A percentile compares a stretch with the other conserved stretches of the same genome.
phyloP scores from a whole-genome alignment of 2,329 filamentous ascomycete genomes.

The Neofusicoccum parvum region DNA sequence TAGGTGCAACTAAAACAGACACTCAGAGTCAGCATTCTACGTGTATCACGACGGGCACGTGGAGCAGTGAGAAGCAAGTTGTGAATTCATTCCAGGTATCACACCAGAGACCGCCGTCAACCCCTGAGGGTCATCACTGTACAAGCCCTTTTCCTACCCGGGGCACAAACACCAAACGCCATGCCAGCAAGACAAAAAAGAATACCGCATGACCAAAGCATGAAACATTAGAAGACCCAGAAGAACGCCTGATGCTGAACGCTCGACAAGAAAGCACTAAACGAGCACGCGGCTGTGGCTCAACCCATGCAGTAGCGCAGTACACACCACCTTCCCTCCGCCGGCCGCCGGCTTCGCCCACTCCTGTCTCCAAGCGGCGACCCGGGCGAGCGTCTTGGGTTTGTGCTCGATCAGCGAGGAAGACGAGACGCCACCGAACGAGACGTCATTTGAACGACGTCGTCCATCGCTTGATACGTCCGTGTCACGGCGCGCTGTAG shows the following conservation, averaged over 20 bases:
- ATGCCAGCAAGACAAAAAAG: not conserved
- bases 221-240: not conserved
- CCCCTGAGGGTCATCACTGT: not conserved
- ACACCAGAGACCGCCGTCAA: not conserved
- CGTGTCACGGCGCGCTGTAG: not conserved
- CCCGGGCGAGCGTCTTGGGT: not conserved
- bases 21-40: no score
- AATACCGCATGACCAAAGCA: not conserved
- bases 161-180: slow-evolving; percentile 1
- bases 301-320: not conserved
- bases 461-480: not conserved
- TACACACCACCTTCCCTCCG: not conserved
- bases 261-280: not conserved
- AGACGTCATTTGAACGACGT: not conserved
- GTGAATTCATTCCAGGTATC: not conserved
- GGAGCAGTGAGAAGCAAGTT: not conserved
- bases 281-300: not conserved
- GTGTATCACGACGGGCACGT: no score
- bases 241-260: slow-evolving; percentile 7
- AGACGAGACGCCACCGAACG: not conserved
- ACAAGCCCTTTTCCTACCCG: not conserved
- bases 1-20: not conserved
- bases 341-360: not conserved
- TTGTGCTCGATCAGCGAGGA: not conserved
- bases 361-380: not conserved